A percentile compares a stretch with the other conserved stretches of the same genome.
Evolutionary conservation across 371 early-diverging fungal species (phyloP).

Genomic region (Dinochytrium kinnereticum): DNA sequence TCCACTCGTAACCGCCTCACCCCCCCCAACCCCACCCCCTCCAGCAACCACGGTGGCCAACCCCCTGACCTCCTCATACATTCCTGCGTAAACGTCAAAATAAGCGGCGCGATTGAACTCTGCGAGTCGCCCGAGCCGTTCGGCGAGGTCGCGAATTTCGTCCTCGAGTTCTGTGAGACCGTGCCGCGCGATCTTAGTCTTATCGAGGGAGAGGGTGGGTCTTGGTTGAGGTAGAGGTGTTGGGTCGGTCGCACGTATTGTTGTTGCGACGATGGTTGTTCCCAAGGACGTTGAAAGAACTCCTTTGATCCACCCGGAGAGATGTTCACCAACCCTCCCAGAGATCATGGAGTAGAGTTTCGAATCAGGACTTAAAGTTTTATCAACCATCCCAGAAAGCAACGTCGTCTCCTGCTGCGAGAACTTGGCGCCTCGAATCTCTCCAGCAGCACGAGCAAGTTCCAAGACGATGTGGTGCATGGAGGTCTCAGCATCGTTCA

Average conservation of each 20-base stretch:
- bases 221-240: neutral
- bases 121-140: conserved; percentile 38
- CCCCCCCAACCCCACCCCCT: neutral
- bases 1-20: neutral
- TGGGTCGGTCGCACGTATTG: neutral
- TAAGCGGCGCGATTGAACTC: conserved; percentile 45
- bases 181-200: conserved; percentile 38
- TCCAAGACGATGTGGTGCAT: conserved; percentile 52
- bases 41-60: neutral
- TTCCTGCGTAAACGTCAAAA: conserved; percentile 28
- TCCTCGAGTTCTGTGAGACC: conserved; percentile 47
- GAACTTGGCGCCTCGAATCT: conserved; percentile 42
- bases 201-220: conserved; percentile 9
- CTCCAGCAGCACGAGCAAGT: conserved; percentile 45
- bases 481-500: conserved; percentile 55
- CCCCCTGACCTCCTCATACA: conserved; percentile 31
- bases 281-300: conserved; percentile 2
- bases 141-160: conserved; percentile 49
- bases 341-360: conserved; percentile 49
- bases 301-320: conserved; percentile 12
- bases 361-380: conserved; percentile 45
- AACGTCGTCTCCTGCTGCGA: conserved; percentile 30
- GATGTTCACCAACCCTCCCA: conserved; percentile 38
- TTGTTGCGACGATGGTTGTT: neutral
- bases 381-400: conserved; percentile 42